Percentiles rank a stretch among this genome's conserved stretches.
phyloP scores from a whole-genome alignment of 192 early-diverging fungal genomes.

The Podochytrium sp. region DNA sequence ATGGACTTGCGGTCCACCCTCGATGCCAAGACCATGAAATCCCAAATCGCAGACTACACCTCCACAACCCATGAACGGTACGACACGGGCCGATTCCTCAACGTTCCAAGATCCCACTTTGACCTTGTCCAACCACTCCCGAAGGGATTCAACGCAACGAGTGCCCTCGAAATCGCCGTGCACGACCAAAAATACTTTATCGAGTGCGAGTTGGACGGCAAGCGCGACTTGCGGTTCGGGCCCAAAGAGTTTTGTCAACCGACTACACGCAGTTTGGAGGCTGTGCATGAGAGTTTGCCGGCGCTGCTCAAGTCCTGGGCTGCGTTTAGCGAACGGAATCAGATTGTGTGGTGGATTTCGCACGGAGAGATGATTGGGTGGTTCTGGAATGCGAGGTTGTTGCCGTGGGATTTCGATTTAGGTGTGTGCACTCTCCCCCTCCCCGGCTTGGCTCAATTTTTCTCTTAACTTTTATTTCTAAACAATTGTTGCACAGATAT shows the following conservation, averaged over 20 bases:
- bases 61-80: too few species aligned
- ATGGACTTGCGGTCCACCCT: too few species aligned
- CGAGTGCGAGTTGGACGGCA: constrained; percentile 5
- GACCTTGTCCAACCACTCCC: too few species aligned
- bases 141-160: not conserved
- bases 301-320: constrained; percentile 18
- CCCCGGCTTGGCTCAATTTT: too few species aligned
- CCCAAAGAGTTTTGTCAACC: not conserved
- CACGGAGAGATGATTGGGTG: constrained; percentile 48
- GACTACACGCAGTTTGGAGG: not conserved
- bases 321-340: constrained; percentile 20
- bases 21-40: too few species aligned
- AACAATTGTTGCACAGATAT: constrained; percentile 19
- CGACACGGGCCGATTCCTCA: too few species aligned
- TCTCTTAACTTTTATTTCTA: too few species aligned
- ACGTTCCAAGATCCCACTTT: too few species aligned
- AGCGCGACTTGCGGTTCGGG: constrained; percentile 9
- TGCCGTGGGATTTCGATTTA: constrained; percentile 48
- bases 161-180: not conserved
- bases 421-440: too few species aligned
- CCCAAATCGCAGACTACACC: too few species aligned
- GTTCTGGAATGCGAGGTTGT: constrained; percentile 35
- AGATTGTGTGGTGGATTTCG: constrained; percentile 38
- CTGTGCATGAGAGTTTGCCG: not conserved
- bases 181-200: constrained; percentile 16